These are phyloP conservation scores for Protomyces gravidus DNA, from an alignment of 1,139 yeast genomes.

Conservation along the genomic window DNA sequence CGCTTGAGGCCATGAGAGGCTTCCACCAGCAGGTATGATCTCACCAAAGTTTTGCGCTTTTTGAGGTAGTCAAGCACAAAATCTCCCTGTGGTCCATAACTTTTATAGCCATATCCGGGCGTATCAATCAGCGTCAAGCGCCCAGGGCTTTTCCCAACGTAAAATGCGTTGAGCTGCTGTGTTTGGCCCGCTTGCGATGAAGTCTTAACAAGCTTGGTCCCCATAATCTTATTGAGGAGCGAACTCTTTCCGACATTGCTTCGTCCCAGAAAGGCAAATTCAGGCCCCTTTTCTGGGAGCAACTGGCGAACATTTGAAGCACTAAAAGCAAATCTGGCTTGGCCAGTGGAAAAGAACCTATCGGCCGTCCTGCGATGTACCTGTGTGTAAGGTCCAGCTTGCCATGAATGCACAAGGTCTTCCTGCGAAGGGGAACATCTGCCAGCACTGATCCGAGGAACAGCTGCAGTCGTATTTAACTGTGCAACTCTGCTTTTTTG, in stretches of 20 bases:
- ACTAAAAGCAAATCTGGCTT: neutral
- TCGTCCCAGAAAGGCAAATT: constrained; percentile 22
- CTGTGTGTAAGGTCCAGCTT: neutral
- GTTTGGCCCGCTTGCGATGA: constrained; percentile 25
- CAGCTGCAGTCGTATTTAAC: too few species aligned
- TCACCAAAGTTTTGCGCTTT: neutral
- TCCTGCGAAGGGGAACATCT: too few species aligned
- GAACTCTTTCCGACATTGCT: constrained; percentile 25
- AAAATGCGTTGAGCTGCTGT: constrained; percentile 21
- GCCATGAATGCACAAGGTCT: neutral
- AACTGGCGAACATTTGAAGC: neutral
- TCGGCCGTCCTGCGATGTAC: neutral
- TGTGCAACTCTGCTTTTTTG: too few species aligned
- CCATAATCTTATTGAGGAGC: constrained; percentile 15
- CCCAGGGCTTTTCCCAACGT: constrained; percentile 5
- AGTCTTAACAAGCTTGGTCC: constrained; percentile 11
- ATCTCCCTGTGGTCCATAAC: constrained; percentile 11
- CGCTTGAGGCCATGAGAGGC: constrained; percentile 19
- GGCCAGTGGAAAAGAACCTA: neutral
- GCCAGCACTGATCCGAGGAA: too few species aligned
- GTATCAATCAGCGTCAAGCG: constrained; percentile 13
- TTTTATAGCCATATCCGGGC: constrained; percentile 24
- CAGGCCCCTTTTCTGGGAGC: constrained; percentile 5
- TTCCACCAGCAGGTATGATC: constrained; percentile 19
- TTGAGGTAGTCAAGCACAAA: constrained; percentile 7